phyloP scores from a whole-genome alignment of 75 land plant species.

The Pinus tabuliformis region DNA sequence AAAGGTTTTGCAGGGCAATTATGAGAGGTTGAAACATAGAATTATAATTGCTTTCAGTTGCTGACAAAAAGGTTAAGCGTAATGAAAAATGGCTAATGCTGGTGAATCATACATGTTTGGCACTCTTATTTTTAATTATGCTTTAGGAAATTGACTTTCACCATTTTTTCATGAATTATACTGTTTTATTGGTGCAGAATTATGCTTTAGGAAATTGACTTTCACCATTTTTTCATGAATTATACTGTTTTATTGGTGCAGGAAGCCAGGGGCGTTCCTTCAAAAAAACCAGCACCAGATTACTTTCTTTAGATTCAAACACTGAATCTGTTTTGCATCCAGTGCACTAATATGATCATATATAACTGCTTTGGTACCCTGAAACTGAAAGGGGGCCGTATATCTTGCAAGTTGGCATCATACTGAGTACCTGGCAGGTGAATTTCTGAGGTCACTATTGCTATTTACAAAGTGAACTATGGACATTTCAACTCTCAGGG shows the following conservation, averaged over 20 bases:
- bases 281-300: constrained; percentile 96
- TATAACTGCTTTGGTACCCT: no score
- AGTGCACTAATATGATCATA: no score
- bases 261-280: constrained; percentile 97
- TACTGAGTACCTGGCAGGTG: no score
- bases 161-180: not conserved
- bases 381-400: no score
- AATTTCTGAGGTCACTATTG: no score
- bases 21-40: not conserved
- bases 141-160: not conserved
- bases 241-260: constrained; percentile 24
- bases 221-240: not conserved
- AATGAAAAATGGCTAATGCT: no score
- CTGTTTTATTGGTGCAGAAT: constrained; percentile 40
- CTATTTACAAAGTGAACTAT: no score
- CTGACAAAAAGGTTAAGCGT: no score
- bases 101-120: no score
- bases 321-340: not conserved
- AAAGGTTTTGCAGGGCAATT: not conserved
- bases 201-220: not conserved
- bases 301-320: constrained; percentile 66
- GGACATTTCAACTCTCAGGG: no score
- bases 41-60: not conserved
- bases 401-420: no score
- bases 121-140: constrained; percentile 6